Conservation (phyloP, 805 yeast species). For the Ogataea nakhonphanomensis region DNA sequence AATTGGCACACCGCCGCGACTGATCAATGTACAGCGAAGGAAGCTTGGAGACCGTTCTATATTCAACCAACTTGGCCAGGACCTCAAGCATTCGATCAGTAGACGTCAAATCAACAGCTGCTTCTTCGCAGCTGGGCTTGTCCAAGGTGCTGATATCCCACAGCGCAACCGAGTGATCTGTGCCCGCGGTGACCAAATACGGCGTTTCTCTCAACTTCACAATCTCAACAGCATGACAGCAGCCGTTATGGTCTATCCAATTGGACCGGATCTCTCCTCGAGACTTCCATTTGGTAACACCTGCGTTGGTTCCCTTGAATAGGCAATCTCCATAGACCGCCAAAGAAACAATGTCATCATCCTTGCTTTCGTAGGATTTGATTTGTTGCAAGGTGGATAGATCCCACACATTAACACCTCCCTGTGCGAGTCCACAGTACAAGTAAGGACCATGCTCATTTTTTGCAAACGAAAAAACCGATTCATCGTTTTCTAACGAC, state of each 20-base stretch:
- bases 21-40: slow-evolving; percentile 71
- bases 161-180: slow-evolving; percentile 61
- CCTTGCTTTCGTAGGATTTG: slow-evolving; percentile 39
- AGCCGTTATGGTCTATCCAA: slow-evolving; percentile 54
- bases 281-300: slow-evolving; percentile 51
- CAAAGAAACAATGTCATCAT: slow-evolving; percentile 57
- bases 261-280: slow-evolving; percentile 40
- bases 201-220: slow-evolving; percentile 39
- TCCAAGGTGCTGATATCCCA: slow-evolving; percentile 54
- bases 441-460: slow-evolving; percentile 61
- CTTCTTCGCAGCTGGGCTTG: slow-evolving; percentile 7
- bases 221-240: slow-evolving; percentile 55
- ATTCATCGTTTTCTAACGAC: slow-evolving; percentile 58
- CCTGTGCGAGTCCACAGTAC: slow-evolving; percentile 78
- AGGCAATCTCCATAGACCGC: slow-evolving; percentile 54
- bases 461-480: slow-evolving; percentile 67
- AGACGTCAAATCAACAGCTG: slow-evolving; percentile 14
- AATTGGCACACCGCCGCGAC: slow-evolving; percentile 83
- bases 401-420: slow-evolving; percentile 82
- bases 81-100: slow-evolving; percentile 60
- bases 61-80: slow-evolving; percentile 59
- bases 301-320: slow-evolving; percentile 56
- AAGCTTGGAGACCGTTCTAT: slow-evolving; percentile 71
- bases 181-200: slow-evolving; percentile 64
- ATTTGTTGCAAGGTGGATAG: slow-evolving; percentile 72